Percentiles rank a stretch among this genome's conserved stretches.
These are phyloP conservation scores for Pseudogymnoascus sp. DNA, from an alignment of 2,329 filamentous ascomycete genomes.

Conservation along the genomic window DNA sequence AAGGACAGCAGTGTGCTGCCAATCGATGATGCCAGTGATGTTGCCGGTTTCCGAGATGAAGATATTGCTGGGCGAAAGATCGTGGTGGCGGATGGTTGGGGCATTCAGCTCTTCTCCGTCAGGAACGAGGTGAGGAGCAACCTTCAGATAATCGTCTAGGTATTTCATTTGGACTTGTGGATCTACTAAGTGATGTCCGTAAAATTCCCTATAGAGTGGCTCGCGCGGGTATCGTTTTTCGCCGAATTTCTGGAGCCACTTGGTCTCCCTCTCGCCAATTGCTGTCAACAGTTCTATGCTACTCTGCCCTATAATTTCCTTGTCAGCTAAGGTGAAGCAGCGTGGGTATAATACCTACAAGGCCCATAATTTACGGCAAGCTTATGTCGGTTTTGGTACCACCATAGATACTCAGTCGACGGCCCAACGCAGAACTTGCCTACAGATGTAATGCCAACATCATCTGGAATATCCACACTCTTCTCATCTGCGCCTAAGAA, in stretches of 20 bases:
- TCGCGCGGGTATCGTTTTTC: slow-evolving; percentile 15
- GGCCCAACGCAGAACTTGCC: slow-evolving; percentile 18
- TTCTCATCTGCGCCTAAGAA: slow-evolving; percentile 15
- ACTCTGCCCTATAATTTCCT: slow-evolving; percentile 13
- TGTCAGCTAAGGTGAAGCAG: slow-evolving; percentile 8
- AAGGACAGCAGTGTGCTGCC: slow-evolving; percentile 26
- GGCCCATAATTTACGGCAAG: slow-evolving; percentile 16
- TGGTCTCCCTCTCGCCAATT: slow-evolving; percentile 15
- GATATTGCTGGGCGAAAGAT: slow-evolving; percentile 27
- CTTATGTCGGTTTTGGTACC: slow-evolving; percentile 16
- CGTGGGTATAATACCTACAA: slow-evolving; percentile 13
- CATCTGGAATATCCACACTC: slow-evolving; percentile 17
- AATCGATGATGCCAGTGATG: slow-evolving; percentile 26
- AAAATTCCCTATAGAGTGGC: slow-evolving; percentile 17
- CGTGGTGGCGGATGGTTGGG: slow-evolving; percentile 17
- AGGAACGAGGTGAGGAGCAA: slow-evolving; percentile 17
- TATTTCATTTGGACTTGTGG: slow-evolving; percentile 15
- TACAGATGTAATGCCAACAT: background rate
- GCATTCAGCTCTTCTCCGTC: slow-evolving; percentile 13
- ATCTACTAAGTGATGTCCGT: slow-evolving; percentile 15
- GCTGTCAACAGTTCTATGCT: slow-evolving; percentile 17
- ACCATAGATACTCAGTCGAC: slow-evolving; percentile 20
- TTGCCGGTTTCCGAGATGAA: slow-evolving; percentile 23
- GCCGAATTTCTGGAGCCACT: slow-evolving; percentile 17
- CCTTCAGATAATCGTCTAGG: slow-evolving; percentile 17